These are phyloP conservation scores for Colletotrichum brevisporum DNA, from an alignment of 2,329 filamentous ascomycete genomes.

Conservation along the genomic window DNA sequence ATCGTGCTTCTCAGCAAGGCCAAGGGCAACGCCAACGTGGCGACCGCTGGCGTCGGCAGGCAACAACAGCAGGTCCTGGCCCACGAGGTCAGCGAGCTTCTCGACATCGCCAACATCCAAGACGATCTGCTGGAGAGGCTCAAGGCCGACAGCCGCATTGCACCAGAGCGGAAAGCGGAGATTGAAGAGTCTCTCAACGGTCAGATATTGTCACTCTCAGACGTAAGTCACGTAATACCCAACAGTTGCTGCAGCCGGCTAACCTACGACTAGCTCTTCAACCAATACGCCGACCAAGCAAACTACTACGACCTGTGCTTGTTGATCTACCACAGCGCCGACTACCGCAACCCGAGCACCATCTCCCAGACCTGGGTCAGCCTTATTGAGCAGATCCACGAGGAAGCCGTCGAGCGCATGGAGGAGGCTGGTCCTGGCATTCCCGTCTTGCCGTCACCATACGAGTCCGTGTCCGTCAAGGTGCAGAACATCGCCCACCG, in stretches of 20 bases:
- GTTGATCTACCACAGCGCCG: constrained; percentile 90
- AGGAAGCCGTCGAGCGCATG: constrained; percentile 62
- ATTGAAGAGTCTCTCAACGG: constrained; percentile 81
- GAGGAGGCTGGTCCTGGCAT: constrained; percentile 58
- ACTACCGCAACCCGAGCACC: constrained; percentile 89
- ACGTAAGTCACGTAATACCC: constrained; percentile 67
- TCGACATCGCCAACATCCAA: constrained; percentile 96
- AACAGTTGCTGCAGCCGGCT: constrained; percentile 27
- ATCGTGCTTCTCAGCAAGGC: constrained; percentile 92
- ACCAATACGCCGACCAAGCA: constrained; percentile 90
- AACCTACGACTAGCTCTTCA: constrained; percentile 78
- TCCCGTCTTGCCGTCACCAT: constrained; percentile 68
- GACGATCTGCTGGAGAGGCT: constrained; percentile 89
- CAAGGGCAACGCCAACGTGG: constrained; percentile 91
- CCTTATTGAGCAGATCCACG: constrained; percentile 81
- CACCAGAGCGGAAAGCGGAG: constrained; percentile 71
- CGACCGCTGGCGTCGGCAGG: constrained; percentile 81
- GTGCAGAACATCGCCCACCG: constrained; percentile 76
- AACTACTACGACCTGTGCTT: constrained; percentile 95
- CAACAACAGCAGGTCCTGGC: constrained; percentile 88
- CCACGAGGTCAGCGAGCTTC: constrained; percentile 85
- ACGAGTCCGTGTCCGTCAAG: constrained; percentile 77
- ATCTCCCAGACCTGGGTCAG: constrained; percentile 89
- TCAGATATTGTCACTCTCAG: constrained; percentile 81
- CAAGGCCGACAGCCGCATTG: constrained; percentile 78